These are phyloP conservation scores for Elongisporangium anandrum DNA, from an alignment of 352 stramenopile species.

Conservation along the genomic window DNA sequence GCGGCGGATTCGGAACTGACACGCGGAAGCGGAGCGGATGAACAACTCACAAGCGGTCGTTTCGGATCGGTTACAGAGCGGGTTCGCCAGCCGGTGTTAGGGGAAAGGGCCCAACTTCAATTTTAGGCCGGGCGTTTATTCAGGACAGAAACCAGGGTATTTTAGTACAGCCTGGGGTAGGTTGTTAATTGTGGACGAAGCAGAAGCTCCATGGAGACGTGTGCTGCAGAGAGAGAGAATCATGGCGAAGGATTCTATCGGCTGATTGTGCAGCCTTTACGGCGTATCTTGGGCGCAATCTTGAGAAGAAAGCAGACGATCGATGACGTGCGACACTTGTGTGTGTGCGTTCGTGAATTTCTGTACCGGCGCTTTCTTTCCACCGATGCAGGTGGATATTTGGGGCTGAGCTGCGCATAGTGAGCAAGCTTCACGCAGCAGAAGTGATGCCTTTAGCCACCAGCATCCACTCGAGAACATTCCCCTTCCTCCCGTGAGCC, in stretches of 20 bases:
- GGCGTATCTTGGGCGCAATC: neutral
- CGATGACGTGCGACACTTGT: neutral
- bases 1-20: conserved; percentile 1
- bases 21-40: neutral
- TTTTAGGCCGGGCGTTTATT: neutral
- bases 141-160: neutral
- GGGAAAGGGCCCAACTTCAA: neutral
- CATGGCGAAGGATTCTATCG: neutral
- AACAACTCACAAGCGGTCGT: neutral
- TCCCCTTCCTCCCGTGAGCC: neutral
- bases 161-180: neutral
- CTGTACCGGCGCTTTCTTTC: neutral
- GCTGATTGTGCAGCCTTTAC: neutral
- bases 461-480: neutral
- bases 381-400: neutral
- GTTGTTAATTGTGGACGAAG: no score
- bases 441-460: neutral
- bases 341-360: neutral
- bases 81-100: neutral
- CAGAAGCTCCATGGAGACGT: neutral
- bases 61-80: neutral
- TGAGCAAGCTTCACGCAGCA: neutral
- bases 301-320: neutral
- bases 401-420: no score
- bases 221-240: neutral